Percentiles rank a stretch among this genome's conserved stretches.
Evolutionary conservation across 2,329 filamentous ascomycete species (phyloP).

Genomic region (Tolypocladium inflatum): DNA sequence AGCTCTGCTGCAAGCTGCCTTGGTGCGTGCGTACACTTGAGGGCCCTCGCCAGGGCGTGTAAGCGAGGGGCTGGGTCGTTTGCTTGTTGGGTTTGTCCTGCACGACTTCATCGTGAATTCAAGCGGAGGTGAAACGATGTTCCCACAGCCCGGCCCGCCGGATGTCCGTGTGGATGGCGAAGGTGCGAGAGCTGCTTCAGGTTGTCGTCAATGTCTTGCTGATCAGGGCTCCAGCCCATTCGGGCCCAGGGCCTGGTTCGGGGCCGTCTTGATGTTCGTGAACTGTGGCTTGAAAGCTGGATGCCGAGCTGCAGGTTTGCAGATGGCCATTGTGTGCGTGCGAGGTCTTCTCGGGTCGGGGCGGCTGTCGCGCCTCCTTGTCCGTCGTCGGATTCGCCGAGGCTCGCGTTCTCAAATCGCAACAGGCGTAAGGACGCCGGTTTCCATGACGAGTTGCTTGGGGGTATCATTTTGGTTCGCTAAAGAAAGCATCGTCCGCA

Average conservation of each 20-base stretch:
- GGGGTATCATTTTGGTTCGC: neutral
- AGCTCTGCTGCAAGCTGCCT: neutral
- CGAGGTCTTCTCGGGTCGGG: neutral
- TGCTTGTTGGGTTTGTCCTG: neutral
- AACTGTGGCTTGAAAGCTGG: no score
- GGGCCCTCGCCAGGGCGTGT: neutral
- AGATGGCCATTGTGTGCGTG: neutral
- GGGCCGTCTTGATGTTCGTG: neutral
- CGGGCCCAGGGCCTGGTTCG: neutral
- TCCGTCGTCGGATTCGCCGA: neutral
- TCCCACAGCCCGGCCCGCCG: neutral
- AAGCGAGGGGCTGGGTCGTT: neutral
- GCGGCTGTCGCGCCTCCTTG: neutral
- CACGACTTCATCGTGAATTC: neutral
- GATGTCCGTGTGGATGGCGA: neutral
- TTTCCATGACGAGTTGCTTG: neutral
- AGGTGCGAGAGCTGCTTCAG: neutral
- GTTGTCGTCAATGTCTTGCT: neutral
- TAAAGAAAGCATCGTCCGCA: neutral
- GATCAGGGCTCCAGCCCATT: neutral
- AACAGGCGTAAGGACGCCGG: neutral
- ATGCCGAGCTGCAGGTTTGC: neutral
- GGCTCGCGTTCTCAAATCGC: neutral
- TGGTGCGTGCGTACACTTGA: neutral
- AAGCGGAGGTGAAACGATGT: neutral